phyloP scores from a whole-genome alignment of 495 filamentous ascomycete genomes.

The Penicillium robsamsonii region DNA sequence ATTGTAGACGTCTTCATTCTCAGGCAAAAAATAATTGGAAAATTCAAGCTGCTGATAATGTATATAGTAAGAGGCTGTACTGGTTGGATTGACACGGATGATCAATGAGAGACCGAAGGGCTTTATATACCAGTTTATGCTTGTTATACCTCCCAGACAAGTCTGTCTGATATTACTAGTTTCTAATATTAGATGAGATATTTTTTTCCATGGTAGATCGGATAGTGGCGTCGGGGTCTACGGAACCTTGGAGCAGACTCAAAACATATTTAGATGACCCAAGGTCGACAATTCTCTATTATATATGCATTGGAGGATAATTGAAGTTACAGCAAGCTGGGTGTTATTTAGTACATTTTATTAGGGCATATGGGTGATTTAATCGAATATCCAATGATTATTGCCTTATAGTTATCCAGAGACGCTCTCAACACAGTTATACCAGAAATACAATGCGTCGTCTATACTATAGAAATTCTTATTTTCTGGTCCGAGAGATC shows the following conservation, averaged over 20 bases:
- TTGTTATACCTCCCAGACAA: background rate
- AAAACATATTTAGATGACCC: background rate
- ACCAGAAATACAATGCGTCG: background rate
- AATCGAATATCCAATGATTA: background rate
- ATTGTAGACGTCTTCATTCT: constrained; percentile 8
- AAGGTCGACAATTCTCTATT: background rate
- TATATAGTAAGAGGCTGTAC: background rate
- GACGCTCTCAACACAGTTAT: background rate
- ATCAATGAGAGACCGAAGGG: background rate
- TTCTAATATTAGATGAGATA: background rate
- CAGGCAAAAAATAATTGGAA: constrained; percentile 7
- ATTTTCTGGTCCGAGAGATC: background rate
- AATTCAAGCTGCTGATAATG: background rate
- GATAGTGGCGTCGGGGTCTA: constrained; percentile 1
- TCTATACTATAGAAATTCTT: background rate
- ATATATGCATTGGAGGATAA: background rate
- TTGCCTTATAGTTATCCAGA: background rate
- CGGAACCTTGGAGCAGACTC: background rate
- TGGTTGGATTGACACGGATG: background rate
- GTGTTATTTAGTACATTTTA: background rate
- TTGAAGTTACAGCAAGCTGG: no score
- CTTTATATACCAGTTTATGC: background rate
- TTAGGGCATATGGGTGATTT: background rate
- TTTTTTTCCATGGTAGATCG: background rate
- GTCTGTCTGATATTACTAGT: background rate